Conservation (phyloP, 2,329 filamentous ascomycete genomes). For the Fusarium xyrophilum region DNA sequence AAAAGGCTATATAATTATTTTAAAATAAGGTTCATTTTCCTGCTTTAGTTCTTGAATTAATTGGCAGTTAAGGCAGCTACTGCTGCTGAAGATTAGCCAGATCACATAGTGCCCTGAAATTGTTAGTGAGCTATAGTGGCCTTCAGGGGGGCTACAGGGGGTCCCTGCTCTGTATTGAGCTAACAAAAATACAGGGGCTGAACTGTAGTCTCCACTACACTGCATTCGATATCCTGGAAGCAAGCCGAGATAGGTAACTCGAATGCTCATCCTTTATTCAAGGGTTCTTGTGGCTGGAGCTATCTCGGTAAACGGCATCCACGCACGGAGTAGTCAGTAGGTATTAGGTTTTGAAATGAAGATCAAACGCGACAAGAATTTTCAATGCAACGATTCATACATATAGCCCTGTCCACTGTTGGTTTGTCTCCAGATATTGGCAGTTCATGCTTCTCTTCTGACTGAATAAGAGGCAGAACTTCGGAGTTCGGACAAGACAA, state of each 20-base stretch:
- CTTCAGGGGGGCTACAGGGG: no score
- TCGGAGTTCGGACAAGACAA: background rate
- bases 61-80: no score
- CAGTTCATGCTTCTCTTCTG: background rate
- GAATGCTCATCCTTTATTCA: conserved; percentile 9
- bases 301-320: conserved; percentile 12
- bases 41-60: no score
- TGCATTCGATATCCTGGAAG: background rate
- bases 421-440: background rate
- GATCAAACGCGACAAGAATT: background rate
- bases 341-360: background rate
- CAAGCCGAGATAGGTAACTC: conserved; percentile 2
- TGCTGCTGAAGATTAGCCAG: no score
- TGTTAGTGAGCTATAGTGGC: no score
- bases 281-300: conserved; percentile 1
- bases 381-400: background rate
- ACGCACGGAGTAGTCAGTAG: background rate
- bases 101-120: no score
- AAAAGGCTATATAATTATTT: no score
- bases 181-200: no score
- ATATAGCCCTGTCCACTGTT: background rate
- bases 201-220: no score
- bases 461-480: background rate
- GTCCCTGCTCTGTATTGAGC: no score
- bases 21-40: no score